Percentiles rank a stretch among this genome's conserved stretches.
Evolutionary conservation across 2,329 filamentous ascomycete species (phyloP).

Genomic region (Basipetospora sp.): DNA sequence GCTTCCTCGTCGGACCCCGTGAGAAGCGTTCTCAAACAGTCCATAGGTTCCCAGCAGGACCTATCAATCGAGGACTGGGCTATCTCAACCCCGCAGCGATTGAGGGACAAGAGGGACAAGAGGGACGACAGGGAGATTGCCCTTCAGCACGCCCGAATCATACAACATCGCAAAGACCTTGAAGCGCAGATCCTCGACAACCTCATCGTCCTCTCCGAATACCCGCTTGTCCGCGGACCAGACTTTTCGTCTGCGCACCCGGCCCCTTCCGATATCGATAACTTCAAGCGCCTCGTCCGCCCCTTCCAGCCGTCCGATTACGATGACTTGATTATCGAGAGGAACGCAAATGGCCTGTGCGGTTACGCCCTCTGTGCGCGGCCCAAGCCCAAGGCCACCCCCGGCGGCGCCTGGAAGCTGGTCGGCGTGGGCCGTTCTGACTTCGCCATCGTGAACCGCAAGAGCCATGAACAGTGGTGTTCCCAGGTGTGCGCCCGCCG

Average conservation of each 20-base stretch:
- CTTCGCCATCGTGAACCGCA: slow-evolving; percentile 53
- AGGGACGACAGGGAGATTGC: slow-evolving; percentile 48
- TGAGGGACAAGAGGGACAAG: slow-evolving; percentile 12
- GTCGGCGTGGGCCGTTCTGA: slow-evolving; percentile 36
- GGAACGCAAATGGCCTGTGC: slow-evolving; percentile 68
- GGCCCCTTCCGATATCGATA: slow-evolving; percentile 42
- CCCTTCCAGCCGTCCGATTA: slow-evolving; percentile 80
- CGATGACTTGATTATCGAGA: slow-evolving; percentile 75
- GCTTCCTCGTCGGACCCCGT: too few species aligned
- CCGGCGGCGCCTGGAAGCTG: slow-evolving; percentile 54
- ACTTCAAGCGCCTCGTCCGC: slow-evolving; percentile 52
- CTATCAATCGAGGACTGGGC: too few species aligned
- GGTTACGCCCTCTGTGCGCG: slow-evolving; percentile 69
- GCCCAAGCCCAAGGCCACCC: slow-evolving; percentile 40
- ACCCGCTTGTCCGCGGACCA: slow-evolving; percentile 24
- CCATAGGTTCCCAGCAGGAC: too few species aligned
- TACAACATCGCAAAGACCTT: slow-evolving; percentile 69
- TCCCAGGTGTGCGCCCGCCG: slow-evolving; percentile 61
- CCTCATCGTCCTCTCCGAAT: slow-evolving; percentile 56
- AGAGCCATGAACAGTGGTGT: slow-evolving; percentile 77
- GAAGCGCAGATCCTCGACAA: slow-evolving; percentile 59
- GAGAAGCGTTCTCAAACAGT: too few species aligned
- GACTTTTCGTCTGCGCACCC: slow-evolving; percentile 27
- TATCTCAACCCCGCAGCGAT: too few species aligned
- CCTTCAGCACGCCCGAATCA: slow-evolving; percentile 64